A percentile compares a stretch with the other conserved stretches of the same genome.
Conservation (phyloP, 148 eudicot species). For the Fallopia convolvulus region DNA sequence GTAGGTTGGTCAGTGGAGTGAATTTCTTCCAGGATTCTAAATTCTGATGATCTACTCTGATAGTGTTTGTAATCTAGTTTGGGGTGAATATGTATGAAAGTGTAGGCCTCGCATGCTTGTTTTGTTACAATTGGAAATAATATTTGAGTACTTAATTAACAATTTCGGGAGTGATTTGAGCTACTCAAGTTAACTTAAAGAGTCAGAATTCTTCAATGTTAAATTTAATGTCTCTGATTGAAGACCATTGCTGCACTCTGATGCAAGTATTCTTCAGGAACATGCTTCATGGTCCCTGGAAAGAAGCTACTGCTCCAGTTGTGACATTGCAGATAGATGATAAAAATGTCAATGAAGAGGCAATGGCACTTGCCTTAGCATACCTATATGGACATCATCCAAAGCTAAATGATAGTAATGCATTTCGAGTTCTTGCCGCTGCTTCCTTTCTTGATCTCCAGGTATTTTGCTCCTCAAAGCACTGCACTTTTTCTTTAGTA, state of each 20-base stretch:
- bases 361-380: slow-evolving; percentile 82
- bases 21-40: neutral
- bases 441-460: slow-evolving; percentile 99
- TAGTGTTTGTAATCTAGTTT: neutral
- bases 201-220: neutral
- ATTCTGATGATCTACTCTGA: neutral
- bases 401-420: slow-evolving; percentile 84
- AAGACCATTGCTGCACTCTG: neutral
- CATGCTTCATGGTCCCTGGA: slow-evolving; percentile 99
- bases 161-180: neutral
- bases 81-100: neutral
- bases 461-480: slow-evolving; percentile 34
- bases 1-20: neutral
- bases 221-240: neutral
- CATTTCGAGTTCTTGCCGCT: slow-evolving; percentile 96
- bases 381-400: slow-evolving; percentile 96
- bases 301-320: slow-evolving; percentile 87
- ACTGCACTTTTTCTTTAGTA: neutral
- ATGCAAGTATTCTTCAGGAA: slow-evolving; percentile 42
- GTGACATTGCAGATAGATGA: slow-evolving; percentile 89
- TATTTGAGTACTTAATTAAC: neutral
- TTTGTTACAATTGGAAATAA: neutral
- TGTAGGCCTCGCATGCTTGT: neutral
- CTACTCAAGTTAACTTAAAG: neutral
- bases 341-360: slow-evolving; percentile 78